A percentile compares a stretch with the other conserved stretches of the same genome.
Conservation (phyloP, 345 rosid species). For the Rhodomyrtus tomentosa region DNA sequence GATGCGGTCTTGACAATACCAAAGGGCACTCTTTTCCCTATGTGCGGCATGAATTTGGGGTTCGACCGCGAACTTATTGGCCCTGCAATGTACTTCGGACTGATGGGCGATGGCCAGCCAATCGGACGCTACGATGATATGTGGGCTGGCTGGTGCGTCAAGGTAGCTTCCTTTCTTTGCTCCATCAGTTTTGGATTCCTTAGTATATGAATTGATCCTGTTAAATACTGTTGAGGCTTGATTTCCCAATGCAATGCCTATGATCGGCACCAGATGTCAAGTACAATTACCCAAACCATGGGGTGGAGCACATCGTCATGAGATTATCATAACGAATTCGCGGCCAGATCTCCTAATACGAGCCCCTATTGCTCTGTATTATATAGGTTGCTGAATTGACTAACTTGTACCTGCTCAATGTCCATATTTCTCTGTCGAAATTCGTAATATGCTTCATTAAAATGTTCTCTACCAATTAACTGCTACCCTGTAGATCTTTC, state of each 20-base stretch:
- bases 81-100: constrained; percentile 98
- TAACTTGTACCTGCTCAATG: background rate
- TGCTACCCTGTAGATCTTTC: background rate
- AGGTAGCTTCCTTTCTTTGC: constrained; percentile 25
- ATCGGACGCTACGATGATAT: constrained; percentile 90
- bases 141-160: constrained; percentile 99
- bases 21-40: constrained; percentile 88
- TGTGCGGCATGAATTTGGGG: constrained; percentile 98
- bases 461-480: background rate
- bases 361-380: background rate
- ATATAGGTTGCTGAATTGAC: background rate
- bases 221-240: background rate
- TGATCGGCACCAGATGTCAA: background rate
- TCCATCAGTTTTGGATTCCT: background rate
- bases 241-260: background rate
- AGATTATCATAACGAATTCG: background rate
- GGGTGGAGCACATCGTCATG: background rate
- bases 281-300: background rate
- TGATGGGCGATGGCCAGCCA: constrained; percentile 98
- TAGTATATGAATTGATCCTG: background rate
- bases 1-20: constrained; percentile 90
- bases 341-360: background rate
- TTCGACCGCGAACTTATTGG: constrained; percentile 90
- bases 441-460: background rate
- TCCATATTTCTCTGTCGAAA: background rate